Percentiles rank a stretch among this genome's conserved stretches.
These are phyloP conservation scores for Hevea brasiliensis DNA, from an alignment of 345 rosid species.

Conservation along the genomic window DNA sequence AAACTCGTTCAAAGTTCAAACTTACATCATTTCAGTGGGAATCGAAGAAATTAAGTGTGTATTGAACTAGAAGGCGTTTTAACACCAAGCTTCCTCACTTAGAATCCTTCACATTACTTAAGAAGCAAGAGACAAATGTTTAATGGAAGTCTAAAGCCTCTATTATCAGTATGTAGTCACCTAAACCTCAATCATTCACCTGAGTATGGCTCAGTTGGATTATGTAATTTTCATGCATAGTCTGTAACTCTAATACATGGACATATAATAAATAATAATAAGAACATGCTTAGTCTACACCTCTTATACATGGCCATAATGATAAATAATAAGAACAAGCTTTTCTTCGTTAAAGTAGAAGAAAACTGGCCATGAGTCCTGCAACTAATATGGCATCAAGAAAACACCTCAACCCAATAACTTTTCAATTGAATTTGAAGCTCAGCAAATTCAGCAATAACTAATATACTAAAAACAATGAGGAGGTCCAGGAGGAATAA, in stretches of 20 bases:
- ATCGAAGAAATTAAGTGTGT: neutral
- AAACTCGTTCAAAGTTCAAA: no score
- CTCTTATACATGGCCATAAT: neutral
- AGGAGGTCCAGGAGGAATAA: no score
- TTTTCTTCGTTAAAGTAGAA: no score
- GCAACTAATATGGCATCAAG: neutral
- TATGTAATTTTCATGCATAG: neutral
- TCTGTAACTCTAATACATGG: neutral
- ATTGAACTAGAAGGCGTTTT: neutral
- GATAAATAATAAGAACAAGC: neutral
- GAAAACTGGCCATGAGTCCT: no score
- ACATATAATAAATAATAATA: neutral
- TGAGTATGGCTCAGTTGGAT: no score
- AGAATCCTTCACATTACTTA: neutral
- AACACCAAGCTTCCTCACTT: neutral
- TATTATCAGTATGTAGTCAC: neutral
- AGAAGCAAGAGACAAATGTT: neutral
- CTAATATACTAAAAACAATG: no score
- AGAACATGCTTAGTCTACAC: neutral
- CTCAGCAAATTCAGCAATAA: no score
- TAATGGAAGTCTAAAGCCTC: neutral
- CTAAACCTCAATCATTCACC: neutral
- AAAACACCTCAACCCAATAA: neutral
- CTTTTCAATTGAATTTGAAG: no score
- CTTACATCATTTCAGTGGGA: no score